Percentiles rank a stretch among this genome's conserved stretches.
Conservation (phyloP, 108 stramenopile genomes). For the Cyclotella distinguenda region DNA sequence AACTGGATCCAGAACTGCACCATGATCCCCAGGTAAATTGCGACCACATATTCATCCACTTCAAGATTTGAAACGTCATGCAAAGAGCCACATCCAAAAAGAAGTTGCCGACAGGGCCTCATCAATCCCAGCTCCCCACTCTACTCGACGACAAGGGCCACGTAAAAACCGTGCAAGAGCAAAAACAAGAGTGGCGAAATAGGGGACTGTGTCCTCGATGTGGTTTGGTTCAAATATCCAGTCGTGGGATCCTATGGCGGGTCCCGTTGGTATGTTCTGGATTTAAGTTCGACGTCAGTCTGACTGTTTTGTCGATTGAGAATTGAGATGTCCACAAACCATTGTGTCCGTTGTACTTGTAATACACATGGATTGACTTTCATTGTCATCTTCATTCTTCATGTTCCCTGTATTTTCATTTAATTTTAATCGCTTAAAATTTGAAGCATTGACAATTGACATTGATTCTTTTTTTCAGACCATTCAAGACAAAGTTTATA, state of each 20-base stretch:
- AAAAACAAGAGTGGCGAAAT: background rate
- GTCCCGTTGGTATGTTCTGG: conserved; percentile 1
- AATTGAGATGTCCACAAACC: background rate
- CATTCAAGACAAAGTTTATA: conserved; percentile 29
- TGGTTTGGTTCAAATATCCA: conserved; percentile 8
- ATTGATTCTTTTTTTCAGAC: background rate
- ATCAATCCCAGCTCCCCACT: background rate
- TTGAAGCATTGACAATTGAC: background rate
- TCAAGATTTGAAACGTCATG: no score
- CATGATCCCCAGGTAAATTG: no score
- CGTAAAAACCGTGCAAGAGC: conserved; percentile 7
- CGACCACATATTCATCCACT: no score
- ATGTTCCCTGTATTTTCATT: background rate
- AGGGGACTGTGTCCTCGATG: conserved; percentile 14
- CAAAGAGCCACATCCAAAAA: no score
- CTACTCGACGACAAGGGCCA: conserved; percentile 2
- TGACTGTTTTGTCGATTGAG: background rate
- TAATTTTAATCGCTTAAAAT: background rate
- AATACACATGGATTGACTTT: background rate
- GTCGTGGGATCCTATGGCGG: background rate
- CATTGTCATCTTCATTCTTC: background rate
- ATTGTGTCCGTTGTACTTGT: background rate
- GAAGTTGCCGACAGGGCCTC: conserved; percentile 1
- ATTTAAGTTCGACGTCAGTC: background rate
- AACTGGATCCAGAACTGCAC: no score